phyloP scores from a whole-genome alignment of 2,329 filamentous ascomycete genomes.

The Neocatenulostroma microsporum region DNA sequence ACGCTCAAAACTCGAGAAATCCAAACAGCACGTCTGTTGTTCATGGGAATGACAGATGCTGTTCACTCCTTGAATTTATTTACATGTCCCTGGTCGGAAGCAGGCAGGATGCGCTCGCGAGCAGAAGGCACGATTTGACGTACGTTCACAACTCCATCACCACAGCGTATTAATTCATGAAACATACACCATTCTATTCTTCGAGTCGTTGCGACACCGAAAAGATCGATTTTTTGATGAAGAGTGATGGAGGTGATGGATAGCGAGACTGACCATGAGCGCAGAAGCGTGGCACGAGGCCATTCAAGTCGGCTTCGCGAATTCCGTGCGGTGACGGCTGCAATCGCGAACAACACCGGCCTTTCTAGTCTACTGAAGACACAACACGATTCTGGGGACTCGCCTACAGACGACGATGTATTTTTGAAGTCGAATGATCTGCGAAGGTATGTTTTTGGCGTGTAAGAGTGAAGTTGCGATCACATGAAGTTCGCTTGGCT shows the following conservation, averaged over 20 bases:
- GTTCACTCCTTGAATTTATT: constrained; percentile 30
- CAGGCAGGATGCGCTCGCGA: constrained; percentile 30
- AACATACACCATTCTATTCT: too few species aligned
- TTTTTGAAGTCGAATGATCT: constrained; percentile 49
- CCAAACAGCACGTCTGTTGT: constrained; percentile 19
- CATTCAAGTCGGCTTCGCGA: constrained; percentile 8
- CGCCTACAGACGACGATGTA: constrained; percentile 5
- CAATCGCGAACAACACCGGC: constrained; percentile 12
- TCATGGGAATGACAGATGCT: constrained; percentile 41
- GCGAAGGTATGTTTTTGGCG: constrained; percentile 42
- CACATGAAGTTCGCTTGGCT: neutral
- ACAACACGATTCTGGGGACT: constrained; percentile 4
- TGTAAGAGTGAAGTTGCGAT: neutral
- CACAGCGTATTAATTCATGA: constrained; percentile 17
- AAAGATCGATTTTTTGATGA: constrained; percentile 20
- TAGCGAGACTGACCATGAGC: constrained; percentile 20
- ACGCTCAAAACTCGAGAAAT: constrained; percentile 1
- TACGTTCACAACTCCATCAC: constrained; percentile 12
- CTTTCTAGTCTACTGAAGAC: constrained; percentile 9
- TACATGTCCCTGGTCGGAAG: constrained; percentile 43
- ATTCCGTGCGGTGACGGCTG: constrained; percentile 10
- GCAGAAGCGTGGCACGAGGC: constrained; percentile 5
- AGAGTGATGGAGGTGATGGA: constrained; percentile 35
- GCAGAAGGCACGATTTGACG: neutral
- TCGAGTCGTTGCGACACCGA: neutral